These are phyloP conservation scores for Scortechinia acanthostroma DNA, from an alignment of 2,329 filamentous ascomycete species.

Conservation along the genomic window DNA sequence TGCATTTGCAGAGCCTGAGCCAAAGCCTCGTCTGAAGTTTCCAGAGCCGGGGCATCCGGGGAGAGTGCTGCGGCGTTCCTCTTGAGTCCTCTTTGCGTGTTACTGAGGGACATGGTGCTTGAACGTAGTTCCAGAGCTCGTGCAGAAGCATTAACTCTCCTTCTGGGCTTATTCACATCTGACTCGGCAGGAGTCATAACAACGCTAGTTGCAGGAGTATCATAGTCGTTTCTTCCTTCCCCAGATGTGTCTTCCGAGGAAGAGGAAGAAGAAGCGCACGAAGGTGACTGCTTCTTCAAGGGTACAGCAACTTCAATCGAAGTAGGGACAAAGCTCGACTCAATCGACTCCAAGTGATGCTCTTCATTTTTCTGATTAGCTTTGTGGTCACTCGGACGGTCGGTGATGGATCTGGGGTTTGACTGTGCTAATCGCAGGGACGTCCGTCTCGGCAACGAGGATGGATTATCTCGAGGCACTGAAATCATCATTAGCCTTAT, in stretches of 20 bases:
- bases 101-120: neutral
- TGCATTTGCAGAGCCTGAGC: neutral
- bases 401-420: too few species aligned
- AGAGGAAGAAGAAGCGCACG: neutral
- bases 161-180: neutral
- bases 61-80: too few species aligned
- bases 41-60: neutral
- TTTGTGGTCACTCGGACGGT: too few species aligned
- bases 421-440: too few species aligned
- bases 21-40: neutral
- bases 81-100: neutral
- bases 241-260: neutral
- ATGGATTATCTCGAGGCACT: too few species aligned
- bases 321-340: too few species aligned
- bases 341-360: too few species aligned
- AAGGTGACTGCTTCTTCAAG: neutral
- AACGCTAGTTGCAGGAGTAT: constrained; percentile 1
- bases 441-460: too few species aligned
- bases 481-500: too few species aligned
- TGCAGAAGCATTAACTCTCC: neutral
- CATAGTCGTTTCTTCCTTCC: too few species aligned
- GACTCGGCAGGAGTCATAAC: neutral
- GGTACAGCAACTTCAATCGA: neutral
- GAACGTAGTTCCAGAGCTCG: neutral
- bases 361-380: too few species aligned